These are phyloP conservation scores for Neurospora africana DNA, from an alignment of 495 filamentous ascomycete genomes.

Conservation along the genomic window DNA sequence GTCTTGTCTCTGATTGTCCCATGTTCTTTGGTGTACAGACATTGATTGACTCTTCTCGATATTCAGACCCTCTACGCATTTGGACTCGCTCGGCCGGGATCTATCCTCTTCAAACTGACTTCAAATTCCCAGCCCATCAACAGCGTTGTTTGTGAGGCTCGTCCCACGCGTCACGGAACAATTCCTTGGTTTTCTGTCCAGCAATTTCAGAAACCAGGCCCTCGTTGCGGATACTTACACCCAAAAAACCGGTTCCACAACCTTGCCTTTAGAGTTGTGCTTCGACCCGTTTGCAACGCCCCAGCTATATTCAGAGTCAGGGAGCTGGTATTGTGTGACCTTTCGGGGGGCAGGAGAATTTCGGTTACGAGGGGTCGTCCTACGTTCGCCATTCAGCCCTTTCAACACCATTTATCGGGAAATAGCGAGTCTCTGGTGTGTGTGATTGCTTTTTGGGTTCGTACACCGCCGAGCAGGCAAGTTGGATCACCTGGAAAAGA, in stretches of 20 bases:
- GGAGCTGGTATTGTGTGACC: background rate
- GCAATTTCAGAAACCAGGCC: slow-evolving; percentile 15
- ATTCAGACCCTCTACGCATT: background rate
- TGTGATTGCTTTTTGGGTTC: background rate
- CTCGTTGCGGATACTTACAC: slow-evolving; percentile 26
- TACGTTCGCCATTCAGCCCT: background rate
- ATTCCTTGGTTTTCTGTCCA: slow-evolving; percentile 12
- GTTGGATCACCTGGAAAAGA: background rate
- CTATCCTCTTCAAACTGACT: slow-evolving; percentile 3
- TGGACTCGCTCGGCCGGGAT: slow-evolving; percentile 12
- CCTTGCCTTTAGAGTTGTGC: slow-evolving; percentile 17
- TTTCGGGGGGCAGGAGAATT: background rate
- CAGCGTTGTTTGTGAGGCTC: slow-evolving; percentile 10
- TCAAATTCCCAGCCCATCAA: background rate
- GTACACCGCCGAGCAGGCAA: background rate
- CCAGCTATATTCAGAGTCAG: slow-evolving; percentile 12
- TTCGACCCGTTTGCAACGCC: slow-evolving; percentile 18
- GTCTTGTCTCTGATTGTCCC: slow-evolving; percentile 7
- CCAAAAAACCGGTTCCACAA: slow-evolving; percentile 23
- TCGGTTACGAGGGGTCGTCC: background rate
- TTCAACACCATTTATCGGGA: background rate
- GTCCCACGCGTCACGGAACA: slow-evolving; percentile 13
- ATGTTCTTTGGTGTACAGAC: slow-evolving; percentile 7
- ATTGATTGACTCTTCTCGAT: slow-evolving; percentile 13
- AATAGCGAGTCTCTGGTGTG: background rate